These are phyloP conservation scores for Barnettozyma botsteinii DNA, from an alignment of 805 yeast species.

Conservation along the genomic window DNA sequence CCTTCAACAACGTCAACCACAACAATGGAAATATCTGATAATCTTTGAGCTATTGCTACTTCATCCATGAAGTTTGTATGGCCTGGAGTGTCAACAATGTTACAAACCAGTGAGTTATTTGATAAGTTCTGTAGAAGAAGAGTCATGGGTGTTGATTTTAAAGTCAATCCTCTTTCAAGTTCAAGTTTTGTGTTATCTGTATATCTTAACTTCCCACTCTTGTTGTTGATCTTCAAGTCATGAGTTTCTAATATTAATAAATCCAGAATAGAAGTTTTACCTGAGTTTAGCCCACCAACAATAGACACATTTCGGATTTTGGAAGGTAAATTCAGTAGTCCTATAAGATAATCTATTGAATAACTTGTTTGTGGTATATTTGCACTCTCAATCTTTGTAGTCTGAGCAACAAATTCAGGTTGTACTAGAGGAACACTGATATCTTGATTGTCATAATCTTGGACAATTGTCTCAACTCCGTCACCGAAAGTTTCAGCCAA, in stretches of 20 bases:
- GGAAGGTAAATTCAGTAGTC: conserved; percentile 47
- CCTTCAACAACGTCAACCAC: conserved; percentile 90
- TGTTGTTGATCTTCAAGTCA: conserved; percentile 36
- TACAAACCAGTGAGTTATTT: conserved; percentile 51
- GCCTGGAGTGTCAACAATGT: conserved; percentile 86
- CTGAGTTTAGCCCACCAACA: conserved; percentile 78
- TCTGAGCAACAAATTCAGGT: conserved; percentile 38
- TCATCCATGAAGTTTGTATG: conserved; percentile 84
- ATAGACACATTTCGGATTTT: conserved; percentile 70
- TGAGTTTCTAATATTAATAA: conserved; percentile 64
- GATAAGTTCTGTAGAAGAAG: conserved; percentile 48
- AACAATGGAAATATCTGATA: conserved; percentile 60
- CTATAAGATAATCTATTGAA: conserved; percentile 55
- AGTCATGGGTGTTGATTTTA: conserved; percentile 58
- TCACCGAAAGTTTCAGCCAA: conserved; percentile 46
- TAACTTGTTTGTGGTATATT: conserved; percentile 55
- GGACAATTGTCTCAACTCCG: conserved; percentile 60
- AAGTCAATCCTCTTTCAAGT: conserved; percentile 60
- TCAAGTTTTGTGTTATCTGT: conserved; percentile 72
- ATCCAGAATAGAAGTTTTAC: conserved; percentile 80
- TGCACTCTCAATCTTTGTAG: conserved; percentile 43
- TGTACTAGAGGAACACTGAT: conserved; percentile 60
- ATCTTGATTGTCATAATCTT: conserved; percentile 46
- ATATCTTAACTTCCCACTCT: conserved; percentile 67
- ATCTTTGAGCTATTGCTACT: conserved; percentile 45